Base-by-base conservation (phyloP, 2,329 filamentous ascomycete genomes). In the Penicillium italicum region DNA sequence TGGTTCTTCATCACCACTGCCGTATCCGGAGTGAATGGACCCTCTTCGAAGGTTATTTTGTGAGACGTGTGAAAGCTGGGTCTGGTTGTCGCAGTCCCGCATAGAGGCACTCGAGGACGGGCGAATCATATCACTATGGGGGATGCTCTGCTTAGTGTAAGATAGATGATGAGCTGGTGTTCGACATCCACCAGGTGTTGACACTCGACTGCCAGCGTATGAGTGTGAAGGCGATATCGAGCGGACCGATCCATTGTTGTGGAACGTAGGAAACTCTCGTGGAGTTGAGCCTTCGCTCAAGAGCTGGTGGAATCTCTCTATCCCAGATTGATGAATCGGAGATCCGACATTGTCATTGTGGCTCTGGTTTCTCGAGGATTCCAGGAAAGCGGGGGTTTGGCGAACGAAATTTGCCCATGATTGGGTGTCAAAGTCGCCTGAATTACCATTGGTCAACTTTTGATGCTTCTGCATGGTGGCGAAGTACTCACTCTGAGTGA, bases 401-500 rank as follows among this genome's bases (percentile, higher is more conserved):
- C 90, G 87, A 12, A 92, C 73, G 53, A 94, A 90, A 5, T 84
- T 82, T 55, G 84, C 86, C 92, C 91, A 96, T 60, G 92, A 88
- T 40, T 84, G 83, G 26, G 83, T 81, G 67, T 95, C 89, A 64
- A 86, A 84, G 22, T 81, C 82, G 60, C 80, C 77, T 3, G 83
- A 81, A 58, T 83, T 79, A 28, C 80, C 72, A 60, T 80, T 80
- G 71, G 81, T 86, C 53, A 84, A 66, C 61, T 81, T 82, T 41
- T 82, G 79, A 62, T 85, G 82, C 56, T 79, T 81, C 62, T 84
- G 82, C 79, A 85, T 84, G 58, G 77, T 85, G 62, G 80, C 80
- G 40, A 82, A 69, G 63, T 84, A 85, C 72, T 86, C 82, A 59
- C 77, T 82, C 69, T 85, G 82, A 60, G 82, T 72, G 31, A 80